phyloP scores from a whole-genome alignment of 2,329 filamentous ascomycete genomes.

The Dryadomyces quercivorus region DNA sequence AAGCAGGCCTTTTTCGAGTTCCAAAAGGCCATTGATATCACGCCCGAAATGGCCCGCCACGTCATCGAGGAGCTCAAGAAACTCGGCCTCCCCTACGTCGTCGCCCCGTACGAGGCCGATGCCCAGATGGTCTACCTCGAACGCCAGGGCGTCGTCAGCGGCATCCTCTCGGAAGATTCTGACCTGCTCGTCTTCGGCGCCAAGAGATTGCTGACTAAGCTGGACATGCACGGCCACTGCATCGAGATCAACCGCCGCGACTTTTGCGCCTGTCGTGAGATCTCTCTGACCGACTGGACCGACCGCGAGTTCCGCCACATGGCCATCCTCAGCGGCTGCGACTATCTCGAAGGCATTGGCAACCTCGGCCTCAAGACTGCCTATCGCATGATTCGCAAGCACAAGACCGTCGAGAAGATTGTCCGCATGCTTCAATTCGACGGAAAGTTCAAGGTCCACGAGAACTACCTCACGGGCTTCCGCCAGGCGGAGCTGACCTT shows the following conservation, averaged over 20 bases:
- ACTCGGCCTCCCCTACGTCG: slow-evolving; percentile 69
- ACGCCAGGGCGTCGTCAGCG: slow-evolving; percentile 67
- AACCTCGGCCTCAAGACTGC: slow-evolving; percentile 89
- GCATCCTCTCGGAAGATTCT: slow-evolving; percentile 91
- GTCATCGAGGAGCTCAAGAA: slow-evolving; percentile 87
- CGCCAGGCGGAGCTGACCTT: slow-evolving; percentile 85
- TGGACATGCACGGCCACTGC: slow-evolving; percentile 88
- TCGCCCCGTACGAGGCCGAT: slow-evolving; percentile 95
- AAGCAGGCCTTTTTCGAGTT: slow-evolving; percentile 74
- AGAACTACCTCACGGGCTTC: slow-evolving; percentile 71
- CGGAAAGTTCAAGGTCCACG: slow-evolving; percentile 68
- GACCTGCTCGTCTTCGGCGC: slow-evolving; percentile 93
- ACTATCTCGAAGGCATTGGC: slow-evolving; percentile 79
- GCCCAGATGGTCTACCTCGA: slow-evolving; percentile 95
- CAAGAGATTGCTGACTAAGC: slow-evolving; percentile 79
- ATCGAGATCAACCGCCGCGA: slow-evolving; percentile 83
- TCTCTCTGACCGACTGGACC: slow-evolving; percentile 84
- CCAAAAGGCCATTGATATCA: slow-evolving; percentile 92
- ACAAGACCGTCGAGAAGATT: slow-evolving; percentile 75
- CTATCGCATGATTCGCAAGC: slow-evolving; percentile 77
- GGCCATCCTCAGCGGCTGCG: slow-evolving; percentile 93
- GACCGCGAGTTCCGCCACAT: slow-evolving; percentile 86
- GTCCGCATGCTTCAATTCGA: slow-evolving; percentile 80
- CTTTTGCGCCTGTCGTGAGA: slow-evolving; percentile 77
- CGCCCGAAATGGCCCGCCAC: slow-evolving; percentile 85